These are phyloP conservation scores for Tetracentron sinense DNA, from an alignment of 164 flowering plant species.

Conservation along the genomic window DNA sequence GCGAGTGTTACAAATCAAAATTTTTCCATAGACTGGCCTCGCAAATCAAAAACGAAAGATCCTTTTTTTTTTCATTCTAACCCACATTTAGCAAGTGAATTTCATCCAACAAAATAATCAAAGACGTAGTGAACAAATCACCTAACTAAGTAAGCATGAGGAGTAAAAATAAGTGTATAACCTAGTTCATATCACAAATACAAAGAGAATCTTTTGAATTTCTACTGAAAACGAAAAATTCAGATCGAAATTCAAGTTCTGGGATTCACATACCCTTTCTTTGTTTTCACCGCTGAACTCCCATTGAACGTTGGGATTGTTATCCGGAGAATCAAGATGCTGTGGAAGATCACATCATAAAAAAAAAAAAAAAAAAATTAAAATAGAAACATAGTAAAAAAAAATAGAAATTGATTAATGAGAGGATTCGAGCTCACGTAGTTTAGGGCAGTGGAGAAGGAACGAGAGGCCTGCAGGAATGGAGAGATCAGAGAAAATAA, in stretches of 20 bases:
- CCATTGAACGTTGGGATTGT: slow-evolving; percentile 78
- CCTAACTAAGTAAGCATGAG: no score
- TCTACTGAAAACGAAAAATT: neutral
- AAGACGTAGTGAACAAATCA: no score
- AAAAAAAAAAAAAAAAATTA: slow-evolving; percentile 3
- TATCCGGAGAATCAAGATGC: slow-evolving; percentile 91
- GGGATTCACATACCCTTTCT: slow-evolving; percentile 45
- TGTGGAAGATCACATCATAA: slow-evolving; percentile 19
- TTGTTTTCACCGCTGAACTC: slow-evolving; percentile 64
- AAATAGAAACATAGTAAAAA: neutral
- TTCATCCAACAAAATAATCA: no score
- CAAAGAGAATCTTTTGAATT: neutral
- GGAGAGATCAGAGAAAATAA: no score
- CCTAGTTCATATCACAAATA: no score
- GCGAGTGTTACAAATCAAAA: no score
- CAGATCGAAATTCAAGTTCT: neutral
- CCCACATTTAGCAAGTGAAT: no score
- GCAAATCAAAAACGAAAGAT: no score
- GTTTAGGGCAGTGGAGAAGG: slow-evolving; percentile 90
- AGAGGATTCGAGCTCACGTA: slow-evolving; percentile 67
- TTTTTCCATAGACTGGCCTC: no score
- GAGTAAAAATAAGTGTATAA: no score
- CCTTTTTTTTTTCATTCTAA: no score
- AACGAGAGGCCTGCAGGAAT: slow-evolving; percentile 72
- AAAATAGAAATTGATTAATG: neutral